Evolutionary conservation across 495 filamentous ascomycete species (phyloP).

Genomic region (Tuber magnatum): DNA sequence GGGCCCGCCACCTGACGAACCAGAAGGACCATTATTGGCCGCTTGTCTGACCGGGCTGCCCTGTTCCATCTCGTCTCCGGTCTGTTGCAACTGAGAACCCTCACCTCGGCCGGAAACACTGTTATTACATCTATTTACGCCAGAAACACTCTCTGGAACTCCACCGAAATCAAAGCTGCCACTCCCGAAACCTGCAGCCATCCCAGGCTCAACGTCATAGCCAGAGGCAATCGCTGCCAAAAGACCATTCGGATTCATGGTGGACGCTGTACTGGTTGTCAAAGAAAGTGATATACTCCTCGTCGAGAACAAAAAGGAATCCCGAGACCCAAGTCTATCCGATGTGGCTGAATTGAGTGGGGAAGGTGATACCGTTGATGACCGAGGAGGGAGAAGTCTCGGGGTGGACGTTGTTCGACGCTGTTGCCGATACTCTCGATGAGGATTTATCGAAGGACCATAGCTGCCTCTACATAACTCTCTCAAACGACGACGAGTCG

Average conservation of each 20-base stretch:
- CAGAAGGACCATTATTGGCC: background rate
- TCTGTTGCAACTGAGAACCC: constrained; percentile 25
- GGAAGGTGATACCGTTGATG: constrained; percentile 41
- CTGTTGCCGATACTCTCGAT: constrained; percentile 42
- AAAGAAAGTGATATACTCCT: constrained; percentile 83
- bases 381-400: constrained; percentile 27
- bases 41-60: background rate
- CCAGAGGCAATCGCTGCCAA: constrained; percentile 54
- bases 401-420: constrained; percentile 37
- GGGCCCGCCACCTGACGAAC: constrained; percentile 9
- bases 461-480: constrained; percentile 70
- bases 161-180: constrained; percentile 44
- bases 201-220: constrained; percentile 41
- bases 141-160: constrained; percentile 35
- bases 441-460: constrained; percentile 60
- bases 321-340: constrained; percentile 19
- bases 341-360: constrained; percentile 20
- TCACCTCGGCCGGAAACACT: constrained; percentile 13
- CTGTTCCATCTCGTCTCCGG: constrained; percentile 15
- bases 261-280: constrained; percentile 66
- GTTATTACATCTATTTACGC: constrained; percentile 25
- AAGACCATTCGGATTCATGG: constrained; percentile 66
- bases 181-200: constrained; percentile 28
- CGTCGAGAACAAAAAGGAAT: constrained; percentile 49
- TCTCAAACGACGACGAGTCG: constrained; percentile 72